phyloP scores from a whole-genome alignment of 2,329 filamentous ascomycete species.

The Pyrenophora graminea region DNA sequence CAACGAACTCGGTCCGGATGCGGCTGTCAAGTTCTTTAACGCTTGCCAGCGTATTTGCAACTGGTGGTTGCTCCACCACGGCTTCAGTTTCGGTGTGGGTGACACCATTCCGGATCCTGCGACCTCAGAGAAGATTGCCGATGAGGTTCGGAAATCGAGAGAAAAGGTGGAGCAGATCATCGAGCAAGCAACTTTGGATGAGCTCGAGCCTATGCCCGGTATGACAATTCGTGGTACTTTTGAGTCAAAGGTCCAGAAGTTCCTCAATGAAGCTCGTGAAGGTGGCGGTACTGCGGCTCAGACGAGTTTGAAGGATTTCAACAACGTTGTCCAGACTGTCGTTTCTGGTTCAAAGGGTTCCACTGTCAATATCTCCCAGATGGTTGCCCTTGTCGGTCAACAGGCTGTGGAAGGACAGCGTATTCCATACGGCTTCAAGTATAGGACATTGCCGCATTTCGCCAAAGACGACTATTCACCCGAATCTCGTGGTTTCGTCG shows the following conservation, averaged over 20 bases:
- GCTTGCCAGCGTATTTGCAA: constrained; percentile 92
- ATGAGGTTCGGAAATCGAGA: constrained; percentile 81
- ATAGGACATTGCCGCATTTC: constrained; percentile 94
- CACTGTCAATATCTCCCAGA: constrained; percentile 99
- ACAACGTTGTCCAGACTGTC: constrained; percentile 97
- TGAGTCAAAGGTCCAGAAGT: constrained; percentile 93
- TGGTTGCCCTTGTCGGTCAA: constrained; percentile 97
- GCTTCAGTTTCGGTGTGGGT: constrained; percentile 97
- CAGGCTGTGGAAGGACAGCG: constrained; percentile 98
- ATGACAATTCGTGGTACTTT: constrained; percentile 99
- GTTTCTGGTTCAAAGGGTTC: constrained; percentile 97
- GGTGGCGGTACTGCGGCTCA: constrained; percentile 91
- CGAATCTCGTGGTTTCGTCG: constrained; percentile 94
- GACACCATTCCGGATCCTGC: constrained; percentile 90
- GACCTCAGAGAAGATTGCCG: constrained; percentile 84
- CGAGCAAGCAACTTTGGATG: constrained; percentile 77
- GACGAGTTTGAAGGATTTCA: constrained; percentile 89
- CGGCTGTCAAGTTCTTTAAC: constrained; percentile 93
- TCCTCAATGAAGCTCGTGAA: constrained; percentile 93
- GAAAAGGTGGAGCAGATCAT: constrained; percentile 77
- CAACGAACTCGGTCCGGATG: constrained; percentile 87
- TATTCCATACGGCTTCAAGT: constrained; percentile 99
- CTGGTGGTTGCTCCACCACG: constrained; percentile 95
- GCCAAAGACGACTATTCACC: constrained; percentile 99
- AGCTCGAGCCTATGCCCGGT: constrained; percentile 89